A percentile compares a stretch with the other conserved stretches of the same genome.
phyloP scores from a whole-genome alignment of 495 filamentous ascomycete species.

The Lentithecium fluviatile region DNA sequence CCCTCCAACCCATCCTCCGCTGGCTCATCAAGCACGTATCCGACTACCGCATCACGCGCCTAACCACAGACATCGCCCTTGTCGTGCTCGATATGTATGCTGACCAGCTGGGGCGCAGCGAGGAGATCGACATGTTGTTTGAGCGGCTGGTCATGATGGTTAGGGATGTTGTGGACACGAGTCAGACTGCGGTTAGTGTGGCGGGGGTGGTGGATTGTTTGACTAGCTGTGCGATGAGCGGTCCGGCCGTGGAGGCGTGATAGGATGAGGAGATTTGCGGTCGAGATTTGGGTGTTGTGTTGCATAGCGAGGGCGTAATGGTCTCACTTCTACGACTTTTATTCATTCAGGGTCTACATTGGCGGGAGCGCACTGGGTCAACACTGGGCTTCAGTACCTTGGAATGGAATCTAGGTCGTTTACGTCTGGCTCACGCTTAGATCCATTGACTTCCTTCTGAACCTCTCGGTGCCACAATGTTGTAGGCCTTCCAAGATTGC shows the following conservation, averaged over 20 bases:
- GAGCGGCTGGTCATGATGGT: conserved; percentile 65
- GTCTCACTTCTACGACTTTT: not conserved
- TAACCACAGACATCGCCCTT: conserved; percentile 77
- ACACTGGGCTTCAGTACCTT: too few species aligned
- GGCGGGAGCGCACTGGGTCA: not conserved
- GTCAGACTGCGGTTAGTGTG: conserved; percentile 62
- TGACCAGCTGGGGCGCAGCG: conserved; percentile 70
- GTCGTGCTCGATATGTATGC: conserved; percentile 84
- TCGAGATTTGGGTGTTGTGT: not conserved
- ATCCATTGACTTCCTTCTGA: too few species aligned
- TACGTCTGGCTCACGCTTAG: too few species aligned
- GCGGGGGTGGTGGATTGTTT: not conserved
- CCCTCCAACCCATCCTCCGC: conserved; percentile 74
- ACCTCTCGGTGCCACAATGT: too few species aligned
- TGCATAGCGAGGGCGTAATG: conserved; percentile 30
- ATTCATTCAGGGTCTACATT: not conserved
- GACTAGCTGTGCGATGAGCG: too few species aligned
- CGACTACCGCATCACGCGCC: conserved; percentile 71
- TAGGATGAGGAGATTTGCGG: not conserved
- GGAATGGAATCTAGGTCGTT: too few species aligned
- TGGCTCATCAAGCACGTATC: conserved; percentile 79
- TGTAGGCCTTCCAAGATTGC: too few species aligned
- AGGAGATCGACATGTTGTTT: conserved; percentile 67
- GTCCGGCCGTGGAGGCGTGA: not conserved
- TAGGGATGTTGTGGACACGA: conserved; percentile 71